Evolutionary conservation across 306 rosid species (phyloP), one percentile per base, ranked within the genome.

Genomic region (Oemleria cerasiformis): DNA sequence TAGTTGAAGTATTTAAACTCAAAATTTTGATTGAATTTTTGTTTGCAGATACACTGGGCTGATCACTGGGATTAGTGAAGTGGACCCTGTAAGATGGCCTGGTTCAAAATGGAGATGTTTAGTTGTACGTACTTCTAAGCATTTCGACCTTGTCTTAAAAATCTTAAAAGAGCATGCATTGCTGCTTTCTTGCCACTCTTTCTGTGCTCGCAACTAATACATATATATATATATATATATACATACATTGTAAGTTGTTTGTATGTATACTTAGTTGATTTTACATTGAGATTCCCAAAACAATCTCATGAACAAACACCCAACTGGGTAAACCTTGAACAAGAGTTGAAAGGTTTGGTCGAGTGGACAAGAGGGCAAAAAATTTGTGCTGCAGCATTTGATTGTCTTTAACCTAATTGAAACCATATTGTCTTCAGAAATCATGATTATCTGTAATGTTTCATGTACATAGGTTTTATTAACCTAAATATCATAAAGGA

Each of bases 61-160:
- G 49, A 79, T 94, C 68, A 77, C 89, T 73, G 96, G 99, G 73
- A 74, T 85, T 21, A 63, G 82, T 38, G 97, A 91, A 54, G 75
- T 71, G 65, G 99, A 94, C 85, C 89, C 99, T 63, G 76, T 81
- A 34, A 82, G 97, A 75, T 94, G 99, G 97, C 85, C 97, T 0
- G 88, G 96, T 51, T 91, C 99, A 21, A 91, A 88, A 79, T 94
- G 99, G 99, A 89, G 83, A 86, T 89, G 97, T 74, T 75, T 94
- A 9, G 64, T 84, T 85, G 97, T 94, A 88, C 25, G 82, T 42
- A 68, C 38, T 65, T 30, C 2, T 30, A 34, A 49, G 38, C 53
- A 41, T 23, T 73, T 53, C n/a, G 54, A 14, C 23, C 34, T 6
- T 63, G 17, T 41, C 8, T 10, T 59, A 63, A 63, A 63, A 21